These are phyloP conservation scores for Tetradesmus lagerheimii DNA, from an alignment of 139 green algal species.

Conservation along the genomic window DNA sequence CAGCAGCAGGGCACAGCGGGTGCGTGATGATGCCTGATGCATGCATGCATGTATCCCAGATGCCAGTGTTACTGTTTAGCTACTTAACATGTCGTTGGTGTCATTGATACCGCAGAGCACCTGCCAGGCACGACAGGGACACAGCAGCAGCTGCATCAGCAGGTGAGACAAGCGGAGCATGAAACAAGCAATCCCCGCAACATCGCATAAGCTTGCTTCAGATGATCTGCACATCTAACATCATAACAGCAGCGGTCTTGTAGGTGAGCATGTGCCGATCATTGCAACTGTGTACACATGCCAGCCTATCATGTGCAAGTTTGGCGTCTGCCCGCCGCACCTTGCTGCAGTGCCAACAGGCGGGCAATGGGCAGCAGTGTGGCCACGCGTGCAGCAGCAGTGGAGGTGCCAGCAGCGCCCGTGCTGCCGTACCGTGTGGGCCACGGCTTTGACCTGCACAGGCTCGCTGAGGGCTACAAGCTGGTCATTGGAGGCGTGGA, in stretches of 20 bases:
- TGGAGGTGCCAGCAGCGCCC: constrained; percentile 43
- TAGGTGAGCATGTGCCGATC: background rate
- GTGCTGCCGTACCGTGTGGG: constrained; percentile 79
- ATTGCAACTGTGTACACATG: background rate
- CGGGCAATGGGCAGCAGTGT: background rate
- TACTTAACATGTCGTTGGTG: background rate
- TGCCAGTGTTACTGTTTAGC: background rate
- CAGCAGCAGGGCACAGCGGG: background rate
- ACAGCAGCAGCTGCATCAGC: background rate
- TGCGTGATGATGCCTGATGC: constrained; percentile 5
- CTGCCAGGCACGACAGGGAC: background rate
- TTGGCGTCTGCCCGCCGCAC: background rate
- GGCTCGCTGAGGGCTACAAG: constrained; percentile 90
- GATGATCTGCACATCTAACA: no score
- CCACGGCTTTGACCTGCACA: constrained; percentile 94
- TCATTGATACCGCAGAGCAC: background rate
- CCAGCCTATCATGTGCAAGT: background rate
- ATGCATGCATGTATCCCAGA: background rate
- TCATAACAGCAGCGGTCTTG: no score
- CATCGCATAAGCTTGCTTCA: background rate
- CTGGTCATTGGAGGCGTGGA: constrained; percentile 97
- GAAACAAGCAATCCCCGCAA: background rate
- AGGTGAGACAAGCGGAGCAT: background rate
- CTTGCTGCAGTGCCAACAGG: background rate
- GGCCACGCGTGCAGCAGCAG: constrained; percentile 18